Evolutionary conservation across 2,329 filamentous ascomycete species (phyloP), one percentile per base, ranked within the genome.

Genomic region (Aspergillus sp.): DNA sequence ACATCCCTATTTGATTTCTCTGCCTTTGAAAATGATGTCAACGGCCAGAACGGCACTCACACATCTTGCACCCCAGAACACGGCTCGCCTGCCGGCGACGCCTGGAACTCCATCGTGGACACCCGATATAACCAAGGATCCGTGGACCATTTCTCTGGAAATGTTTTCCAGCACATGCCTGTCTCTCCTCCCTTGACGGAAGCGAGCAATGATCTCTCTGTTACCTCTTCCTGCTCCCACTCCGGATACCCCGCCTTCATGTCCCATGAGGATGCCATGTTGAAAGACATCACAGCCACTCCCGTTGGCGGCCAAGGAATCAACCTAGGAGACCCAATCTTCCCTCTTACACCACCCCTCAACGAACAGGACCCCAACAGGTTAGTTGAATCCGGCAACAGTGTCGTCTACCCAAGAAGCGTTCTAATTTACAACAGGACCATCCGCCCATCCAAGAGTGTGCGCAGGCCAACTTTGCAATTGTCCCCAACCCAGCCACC

Each of bases 111-210:
- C 47, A 65, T 76, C 58, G 66, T 73, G 62, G 73, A 74, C 58
- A 61, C 62, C 51, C 65, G 64, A 46, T 67, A 69, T 44, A 73
- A 73, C 66, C 68, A 71, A 50, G 67, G 69, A 65, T 68, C 72
- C 35, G 62, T 75, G 63, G 73, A 73, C 43, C 73, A 75, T 41
- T 67, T 73, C 46, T 66, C 68, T 33, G 66, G 72, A 27, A 67
- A 66, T 59, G 61, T 74, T 56, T 75, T 75, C 60, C 69, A 70
- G 60, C 65, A 72, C n/a, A 67, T 73, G 23, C 75, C 75, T 19
- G 73, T 76, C 55, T 77, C 75, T 55, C 75, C 75, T 49, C 75
- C 75, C 31, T 62, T 77, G 64, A 77, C 74, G 15, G 75, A 78
- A 60, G 70, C 71, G 39, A 75, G 72, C 62, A 73, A 75, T 71